A percentile compares a stretch with the other conserved stretches of the same genome.
These are phyloP conservation scores for Cynara cardunculus DNA, from an alignment of 129 eudicot species.

Conservation along the genomic window DNA sequence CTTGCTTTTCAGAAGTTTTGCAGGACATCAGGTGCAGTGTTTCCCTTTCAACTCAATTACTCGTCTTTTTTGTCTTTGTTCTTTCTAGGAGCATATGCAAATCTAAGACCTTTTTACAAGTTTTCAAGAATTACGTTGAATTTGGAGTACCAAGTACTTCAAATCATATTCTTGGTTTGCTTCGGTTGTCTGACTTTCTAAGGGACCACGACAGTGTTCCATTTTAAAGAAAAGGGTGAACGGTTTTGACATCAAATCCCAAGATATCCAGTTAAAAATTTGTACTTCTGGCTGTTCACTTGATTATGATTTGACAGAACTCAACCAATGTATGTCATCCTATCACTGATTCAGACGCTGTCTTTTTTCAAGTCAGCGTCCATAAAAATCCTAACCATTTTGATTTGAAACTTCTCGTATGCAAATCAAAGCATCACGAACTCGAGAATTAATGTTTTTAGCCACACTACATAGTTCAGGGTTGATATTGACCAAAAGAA, in stretches of 20 bases:
- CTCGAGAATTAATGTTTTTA: neutral
- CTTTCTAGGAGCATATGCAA: neutral
- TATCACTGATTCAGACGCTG: neutral
- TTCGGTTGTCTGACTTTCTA: neutral
- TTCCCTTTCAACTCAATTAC: neutral
- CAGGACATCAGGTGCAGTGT: neutral
- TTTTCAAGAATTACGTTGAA: neutral
- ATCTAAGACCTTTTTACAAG: neutral
- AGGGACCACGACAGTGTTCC: neutral
- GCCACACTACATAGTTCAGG: neutral
- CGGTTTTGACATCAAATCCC: no score
- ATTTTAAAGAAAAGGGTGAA: neutral
- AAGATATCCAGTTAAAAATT: neutral
- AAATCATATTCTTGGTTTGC: neutral
- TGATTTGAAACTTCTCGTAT: neutral
- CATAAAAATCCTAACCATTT: neutral
- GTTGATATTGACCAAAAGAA: neutral
- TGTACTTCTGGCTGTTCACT: neutral
- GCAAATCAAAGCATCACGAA: neutral
- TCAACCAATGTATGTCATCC: neutral
- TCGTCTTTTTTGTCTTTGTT: neutral
- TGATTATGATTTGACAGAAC: neutral
- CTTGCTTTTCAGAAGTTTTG: neutral
- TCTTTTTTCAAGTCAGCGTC: neutral
- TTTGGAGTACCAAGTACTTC: neutral